Base-by-base conservation (phyloP, 1,284 basidiomycete genomes). In the Agaricales sp. region DNA sequence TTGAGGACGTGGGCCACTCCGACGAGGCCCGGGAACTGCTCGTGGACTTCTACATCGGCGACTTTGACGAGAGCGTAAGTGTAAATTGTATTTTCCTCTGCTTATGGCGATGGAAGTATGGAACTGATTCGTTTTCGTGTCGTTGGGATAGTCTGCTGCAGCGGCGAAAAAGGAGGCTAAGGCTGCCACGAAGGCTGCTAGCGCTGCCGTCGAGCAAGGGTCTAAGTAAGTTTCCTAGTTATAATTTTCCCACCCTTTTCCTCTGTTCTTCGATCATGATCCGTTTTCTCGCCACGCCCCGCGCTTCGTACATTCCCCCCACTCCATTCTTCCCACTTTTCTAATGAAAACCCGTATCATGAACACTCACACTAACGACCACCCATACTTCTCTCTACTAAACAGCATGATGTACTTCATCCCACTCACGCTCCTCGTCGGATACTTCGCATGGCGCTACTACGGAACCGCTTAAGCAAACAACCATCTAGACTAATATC, bases 1-100 rank as follows among this genome's bases (percentile, higher is more conserved):
- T 99, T 62, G 96, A 99, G 71, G 96, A 99, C 66, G 94, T 99
- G 45, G 95, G 96, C 43, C 95, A 99, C 78, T 98, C 94, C 14
- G 96, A 99, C 62, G 96, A 99, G 68, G 96, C 95, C 14, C 84
- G 95, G 52, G 83, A 75, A n/a, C 78, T 96, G 54, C 77, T 99
- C 51, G 77, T 80, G 53, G 78, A 68, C 59, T 75, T 94, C 80
- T 67, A 78, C 48, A 70, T 93, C 47, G 92, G 91, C 47, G 78
- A 87, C 6, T 88, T 94, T 55, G 83, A 88, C 61, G 73, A 82
- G 58, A 73, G 67, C 50, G 87, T 90, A 67, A 61, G 82, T 74
- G 13, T 26, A 49, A 12, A 48, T 14, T 39, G 21, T 49, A 24
- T 49, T 53, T 30, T 45, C 22, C 53, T 49, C 21, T 45, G n/a